These are phyloP conservation scores for Poronia punctata DNA, from an alignment of 495 filamentous ascomycete genomes.

Conservation along the genomic window DNA sequence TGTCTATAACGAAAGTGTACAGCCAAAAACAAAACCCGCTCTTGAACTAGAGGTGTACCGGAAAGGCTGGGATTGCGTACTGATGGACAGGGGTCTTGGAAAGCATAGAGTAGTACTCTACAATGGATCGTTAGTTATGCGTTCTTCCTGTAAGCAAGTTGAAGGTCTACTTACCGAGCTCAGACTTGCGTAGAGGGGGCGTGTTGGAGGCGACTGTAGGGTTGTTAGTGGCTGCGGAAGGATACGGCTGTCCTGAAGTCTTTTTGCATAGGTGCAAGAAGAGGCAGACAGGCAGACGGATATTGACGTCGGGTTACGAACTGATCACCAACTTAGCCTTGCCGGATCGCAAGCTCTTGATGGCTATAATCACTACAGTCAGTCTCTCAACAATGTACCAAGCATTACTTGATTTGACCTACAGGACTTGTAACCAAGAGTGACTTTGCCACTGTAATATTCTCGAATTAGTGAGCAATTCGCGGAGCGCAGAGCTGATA, in stretches of 20 bases:
- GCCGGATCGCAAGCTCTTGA: slow-evolving; percentile 87
- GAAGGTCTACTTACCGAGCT: slow-evolving; percentile 34
- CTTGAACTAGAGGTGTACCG: no score
- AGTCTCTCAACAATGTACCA: no score
- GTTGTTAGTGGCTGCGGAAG: no score
- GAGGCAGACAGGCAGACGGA: no score
- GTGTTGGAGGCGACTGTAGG: slow-evolving; percentile 94
- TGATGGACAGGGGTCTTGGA: slow-evolving; percentile 92
- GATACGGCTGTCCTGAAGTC: no score
- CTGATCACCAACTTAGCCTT: slow-evolving; percentile 72
- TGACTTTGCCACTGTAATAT: slow-evolving; percentile 44
- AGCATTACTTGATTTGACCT: background rate
- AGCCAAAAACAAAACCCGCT: no score
- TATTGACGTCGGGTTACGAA: no score
- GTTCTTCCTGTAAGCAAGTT: background rate
- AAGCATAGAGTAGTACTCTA: slow-evolving; percentile 88
- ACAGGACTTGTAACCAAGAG: slow-evolving; percentile 80
- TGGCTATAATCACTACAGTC: slow-evolving; percentile 40
- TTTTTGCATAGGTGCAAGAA: no score
- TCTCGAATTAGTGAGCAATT: no score
- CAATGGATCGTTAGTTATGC: slow-evolving; percentile 13
- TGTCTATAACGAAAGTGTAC: no score
- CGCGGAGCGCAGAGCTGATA: slow-evolving; percentile 2
- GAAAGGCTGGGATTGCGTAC: no score
- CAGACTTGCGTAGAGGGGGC: slow-evolving; percentile 88